These are phyloP conservation scores for Pisolithus tinctorius DNA, from an alignment of 768 basidiomycete species.

Conservation along the genomic window DNA sequence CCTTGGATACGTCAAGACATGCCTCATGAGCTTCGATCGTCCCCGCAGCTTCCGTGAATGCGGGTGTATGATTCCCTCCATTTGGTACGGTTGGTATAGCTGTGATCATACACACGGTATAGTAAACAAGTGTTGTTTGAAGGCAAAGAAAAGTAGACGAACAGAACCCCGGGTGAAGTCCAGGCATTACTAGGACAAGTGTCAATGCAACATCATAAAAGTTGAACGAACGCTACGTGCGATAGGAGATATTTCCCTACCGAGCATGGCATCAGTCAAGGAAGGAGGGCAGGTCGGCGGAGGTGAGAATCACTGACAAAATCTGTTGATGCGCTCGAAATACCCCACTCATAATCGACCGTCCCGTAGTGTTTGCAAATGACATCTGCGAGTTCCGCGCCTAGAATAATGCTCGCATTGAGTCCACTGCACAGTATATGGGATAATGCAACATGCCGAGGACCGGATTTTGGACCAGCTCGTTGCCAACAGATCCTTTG, in stretches of 20 bases:
- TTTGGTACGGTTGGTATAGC: conserved; percentile 68
- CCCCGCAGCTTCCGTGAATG: conserved; percentile 58
- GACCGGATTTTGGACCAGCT: conserved; percentile 63
- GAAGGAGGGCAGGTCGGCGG: background rate
- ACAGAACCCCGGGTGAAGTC: conserved; percentile 66
- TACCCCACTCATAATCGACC: conserved; percentile 62
- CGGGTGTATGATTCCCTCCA: conserved; percentile 75
- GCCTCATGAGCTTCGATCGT: conserved; percentile 58
- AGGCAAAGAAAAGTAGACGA: conserved; percentile 2
- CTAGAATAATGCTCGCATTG: conserved; percentile 26
- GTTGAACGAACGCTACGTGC: conserved; percentile 27
- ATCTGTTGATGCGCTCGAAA: conserved; percentile 69
- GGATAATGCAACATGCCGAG: conserved; percentile 35
- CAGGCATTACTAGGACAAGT: conserved; percentile 41
- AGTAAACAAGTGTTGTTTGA: background rate
- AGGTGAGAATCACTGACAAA: conserved; percentile 46
- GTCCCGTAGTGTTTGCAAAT: conserved; percentile 54
- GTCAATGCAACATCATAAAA: background rate
- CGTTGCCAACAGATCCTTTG: conserved; percentile 32
- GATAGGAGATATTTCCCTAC: conserved; percentile 58
- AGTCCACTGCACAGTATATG: background rate
- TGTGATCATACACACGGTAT: conserved; percentile 17
- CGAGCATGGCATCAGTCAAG: background rate
- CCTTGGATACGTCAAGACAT: conserved; percentile 61
- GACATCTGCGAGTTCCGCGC: conserved; percentile 57